Conservation (phyloP, 768 basidiomycete species). For the Hortiboletus campestris region DNA sequence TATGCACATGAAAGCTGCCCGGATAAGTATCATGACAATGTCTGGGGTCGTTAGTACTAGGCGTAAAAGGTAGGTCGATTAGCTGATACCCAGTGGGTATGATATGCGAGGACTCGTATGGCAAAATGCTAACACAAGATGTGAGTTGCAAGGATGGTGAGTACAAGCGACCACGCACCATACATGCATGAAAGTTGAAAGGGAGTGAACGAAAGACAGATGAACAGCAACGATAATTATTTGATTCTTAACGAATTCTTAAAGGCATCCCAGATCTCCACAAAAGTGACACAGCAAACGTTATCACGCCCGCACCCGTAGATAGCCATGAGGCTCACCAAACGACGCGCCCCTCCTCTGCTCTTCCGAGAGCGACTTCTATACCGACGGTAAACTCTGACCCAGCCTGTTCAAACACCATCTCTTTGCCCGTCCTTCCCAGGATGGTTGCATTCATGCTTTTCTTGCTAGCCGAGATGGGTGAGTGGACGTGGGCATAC, state of each 20-base stretch:
- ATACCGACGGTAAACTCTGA: constrained; percentile 29
- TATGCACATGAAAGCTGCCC: constrained; percentile 22
- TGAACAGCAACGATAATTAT: constrained; percentile 19
- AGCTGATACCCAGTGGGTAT: constrained; percentile 6
- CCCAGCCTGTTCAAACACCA: constrained; percentile 27
- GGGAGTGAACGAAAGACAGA: constrained; percentile 5
- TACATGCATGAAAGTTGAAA: not conserved
- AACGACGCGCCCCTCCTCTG: constrained; percentile 32
- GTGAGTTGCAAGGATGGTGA: not conserved
- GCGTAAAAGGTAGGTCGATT: constrained; percentile 8
- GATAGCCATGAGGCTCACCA: constrained; percentile 21
- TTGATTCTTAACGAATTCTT: constrained; percentile 7
- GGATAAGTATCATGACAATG: constrained; percentile 11
- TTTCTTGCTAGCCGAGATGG: constrained; percentile 16
- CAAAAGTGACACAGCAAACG: not conserved
- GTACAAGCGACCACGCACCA: constrained; percentile 5
- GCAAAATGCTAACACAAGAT: not conserved
- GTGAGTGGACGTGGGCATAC: constrained; percentile 29
- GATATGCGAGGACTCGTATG: not conserved
- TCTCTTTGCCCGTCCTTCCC: constrained; percentile 16
- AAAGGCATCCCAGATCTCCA: constrained; percentile 3
- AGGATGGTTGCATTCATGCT: constrained; percentile 6
- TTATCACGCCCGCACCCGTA: not conserved
- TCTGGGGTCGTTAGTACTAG: constrained; percentile 7
- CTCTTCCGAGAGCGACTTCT: constrained; percentile 32